These are phyloP conservation scores for Triticum monococcum DNA, from an alignment of 176 grass and related monocot species.

Conservation along the genomic window DNA sequence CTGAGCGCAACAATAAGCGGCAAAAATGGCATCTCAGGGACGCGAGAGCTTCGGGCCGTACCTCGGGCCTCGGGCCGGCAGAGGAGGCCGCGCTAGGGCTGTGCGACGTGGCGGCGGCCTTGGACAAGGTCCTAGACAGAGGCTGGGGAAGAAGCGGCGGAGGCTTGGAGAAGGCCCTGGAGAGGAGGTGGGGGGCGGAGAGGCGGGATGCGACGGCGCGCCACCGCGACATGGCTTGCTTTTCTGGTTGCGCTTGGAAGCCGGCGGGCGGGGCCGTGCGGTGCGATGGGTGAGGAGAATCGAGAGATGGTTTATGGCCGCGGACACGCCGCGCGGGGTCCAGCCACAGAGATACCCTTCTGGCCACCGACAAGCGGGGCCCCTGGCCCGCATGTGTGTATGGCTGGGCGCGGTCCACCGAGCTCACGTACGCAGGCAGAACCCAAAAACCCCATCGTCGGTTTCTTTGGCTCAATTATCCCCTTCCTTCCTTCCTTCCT, in stretches of 20 bases:
- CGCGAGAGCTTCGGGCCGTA: conserved; percentile 23
- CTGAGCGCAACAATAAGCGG: background rate
- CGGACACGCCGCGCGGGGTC: background rate
- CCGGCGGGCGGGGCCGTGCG: conserved; percentile 16
- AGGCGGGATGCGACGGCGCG: conserved; percentile 44
- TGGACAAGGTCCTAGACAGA: conserved; percentile 50
- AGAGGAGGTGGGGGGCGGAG: conserved; percentile 39
- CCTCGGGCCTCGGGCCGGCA: conserved; percentile 41
- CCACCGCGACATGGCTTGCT: conserved; percentile 41
- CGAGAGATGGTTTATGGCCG: conserved; percentile 33
- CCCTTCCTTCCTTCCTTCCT: conserved; percentile 3
- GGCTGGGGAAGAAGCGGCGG: conserved; percentile 27
- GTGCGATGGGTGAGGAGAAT: background rate
- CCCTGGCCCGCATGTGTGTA: background rate
- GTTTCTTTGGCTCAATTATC: conserved; percentile 23
- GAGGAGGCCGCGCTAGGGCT: background rate
- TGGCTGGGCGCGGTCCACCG: conserved; percentile 37
- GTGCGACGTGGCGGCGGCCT: conserved; percentile 33
- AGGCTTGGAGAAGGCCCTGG: conserved; percentile 27
- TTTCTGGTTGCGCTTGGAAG: background rate
- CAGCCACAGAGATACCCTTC: background rate
- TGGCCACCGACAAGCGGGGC: conserved; percentile 10
- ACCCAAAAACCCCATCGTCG: background rate
- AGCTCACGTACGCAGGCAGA: background rate
- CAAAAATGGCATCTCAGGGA: background rate